Evolutionary conservation across 108 stramenopile species (phyloP).

Genomic region (Thalassiosira profunda): DNA sequence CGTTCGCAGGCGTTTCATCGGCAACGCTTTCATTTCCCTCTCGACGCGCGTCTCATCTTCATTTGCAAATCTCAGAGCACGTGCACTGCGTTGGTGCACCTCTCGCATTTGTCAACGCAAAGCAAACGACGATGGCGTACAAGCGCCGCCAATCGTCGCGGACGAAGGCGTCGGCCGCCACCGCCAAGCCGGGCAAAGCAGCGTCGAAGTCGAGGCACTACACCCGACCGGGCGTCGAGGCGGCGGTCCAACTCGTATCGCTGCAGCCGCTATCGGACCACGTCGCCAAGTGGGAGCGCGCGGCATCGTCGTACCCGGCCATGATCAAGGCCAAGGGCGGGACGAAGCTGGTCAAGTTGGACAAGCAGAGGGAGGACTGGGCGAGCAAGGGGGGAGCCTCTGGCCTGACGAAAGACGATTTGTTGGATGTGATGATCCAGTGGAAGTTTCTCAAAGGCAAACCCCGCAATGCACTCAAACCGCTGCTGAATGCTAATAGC

Average conservation of each 20-base stretch:
- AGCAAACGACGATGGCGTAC: too few relatives aligned
- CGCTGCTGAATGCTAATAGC: conserved; percentile 53
- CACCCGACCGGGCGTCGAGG: conserved; percentile 48
- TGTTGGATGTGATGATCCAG: conserved; percentile 55
- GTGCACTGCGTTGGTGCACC: too few relatives aligned
- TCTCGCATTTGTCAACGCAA: too few relatives aligned
- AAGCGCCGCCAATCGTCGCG: too few relatives aligned
- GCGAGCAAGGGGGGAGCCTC: background rate
- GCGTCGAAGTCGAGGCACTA: too few relatives aligned
- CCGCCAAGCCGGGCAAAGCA: too few relatives aligned
- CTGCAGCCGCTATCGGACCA: background rate
- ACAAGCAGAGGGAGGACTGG: conserved; percentile 17
- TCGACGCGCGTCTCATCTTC: too few relatives aligned
- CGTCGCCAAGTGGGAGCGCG: background rate
- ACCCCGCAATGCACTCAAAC: conserved; percentile 58
- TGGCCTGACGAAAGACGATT: conserved; percentile 59
- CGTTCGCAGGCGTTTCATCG: too few relatives aligned
- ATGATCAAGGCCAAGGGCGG: conserved; percentile 52
- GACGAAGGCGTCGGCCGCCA: too few relatives aligned
- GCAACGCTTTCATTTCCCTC: too few relatives aligned
- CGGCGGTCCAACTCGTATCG: conserved; percentile 36
- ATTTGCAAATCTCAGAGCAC: too few relatives aligned
- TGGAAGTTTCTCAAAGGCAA: conserved; percentile 91
- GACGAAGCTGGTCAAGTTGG: conserved; percentile 24
- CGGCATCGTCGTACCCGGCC: conserved; percentile 27